Conservation (phyloP, 495 filamentous ascomycete genomes). For the Neurospora sp. region DNA sequence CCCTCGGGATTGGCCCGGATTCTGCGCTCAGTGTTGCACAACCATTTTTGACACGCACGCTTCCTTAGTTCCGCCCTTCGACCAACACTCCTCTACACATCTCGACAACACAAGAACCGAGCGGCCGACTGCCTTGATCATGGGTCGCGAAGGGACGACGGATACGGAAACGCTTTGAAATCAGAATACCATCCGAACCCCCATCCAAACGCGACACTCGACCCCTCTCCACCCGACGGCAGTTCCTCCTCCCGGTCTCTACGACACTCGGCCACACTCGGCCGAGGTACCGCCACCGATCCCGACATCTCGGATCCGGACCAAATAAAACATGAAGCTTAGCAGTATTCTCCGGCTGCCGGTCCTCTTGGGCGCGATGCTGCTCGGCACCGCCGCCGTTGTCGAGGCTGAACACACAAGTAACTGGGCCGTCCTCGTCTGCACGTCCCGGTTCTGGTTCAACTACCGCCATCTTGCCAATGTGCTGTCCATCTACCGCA, state of each 20-base stretch:
- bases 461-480: constrained; percentile 98
- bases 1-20: not conserved
- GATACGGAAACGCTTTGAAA: not conserved
- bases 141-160: not conserved
- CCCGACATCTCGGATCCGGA: not conserved
- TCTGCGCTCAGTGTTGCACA: not conserved
- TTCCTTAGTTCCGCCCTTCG: not conserved
- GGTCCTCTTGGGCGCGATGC: constrained; percentile 30
- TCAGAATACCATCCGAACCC: not conserved
- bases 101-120: not conserved
- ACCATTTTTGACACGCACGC: not conserved
- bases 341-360: constrained; percentile 25
- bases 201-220: not conserved
- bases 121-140: not conserved
- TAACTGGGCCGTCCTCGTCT: constrained; percentile 97
- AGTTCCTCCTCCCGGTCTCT: not conserved
- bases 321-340: constrained; percentile 26
- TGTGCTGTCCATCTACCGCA: constrained; percentile 94
- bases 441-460: constrained; percentile 99
- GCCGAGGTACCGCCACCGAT: not conserved
- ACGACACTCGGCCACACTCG: not conserved
- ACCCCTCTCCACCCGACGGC: not conserved
- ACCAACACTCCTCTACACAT: not conserved
- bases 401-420: constrained; percentile 75
- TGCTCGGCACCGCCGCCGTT: constrained; percentile 30